Evolutionary conservation across 495 filamentous ascomycete genomes (phyloP).

Genomic region (Penicillium canescens): DNA sequence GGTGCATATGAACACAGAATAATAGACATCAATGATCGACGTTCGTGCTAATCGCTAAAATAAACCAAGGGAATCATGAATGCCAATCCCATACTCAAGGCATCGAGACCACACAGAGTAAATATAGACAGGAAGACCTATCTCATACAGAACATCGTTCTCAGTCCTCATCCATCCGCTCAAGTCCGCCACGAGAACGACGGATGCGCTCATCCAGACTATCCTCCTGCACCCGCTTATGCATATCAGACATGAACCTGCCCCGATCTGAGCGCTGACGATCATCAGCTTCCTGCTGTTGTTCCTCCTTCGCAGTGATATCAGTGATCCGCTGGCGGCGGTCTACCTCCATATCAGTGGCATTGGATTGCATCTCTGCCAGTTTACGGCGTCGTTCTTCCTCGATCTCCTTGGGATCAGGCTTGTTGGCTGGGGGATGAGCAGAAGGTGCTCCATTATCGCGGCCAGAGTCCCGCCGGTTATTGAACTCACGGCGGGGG

Average conservation of each 20-base stretch:
- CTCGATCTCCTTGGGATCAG: constrained; percentile 27
- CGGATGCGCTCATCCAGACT: constrained; percentile 44
- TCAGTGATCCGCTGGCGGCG: constrained; percentile 71
- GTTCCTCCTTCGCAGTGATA: constrained; percentile 64
- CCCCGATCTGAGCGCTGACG: constrained; percentile 43
- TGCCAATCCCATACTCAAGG: no score
- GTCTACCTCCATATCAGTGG: constrained; percentile 72
- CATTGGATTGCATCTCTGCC: constrained; percentile 85
- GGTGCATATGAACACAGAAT: no score
- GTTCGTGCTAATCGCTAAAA: no score
- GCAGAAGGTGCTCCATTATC: constrained; percentile 15
- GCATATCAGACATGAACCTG: constrained; percentile 41
- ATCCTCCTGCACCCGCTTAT: constrained; percentile 41
- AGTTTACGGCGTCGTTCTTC: constrained; percentile 60
- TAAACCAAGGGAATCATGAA: no score
- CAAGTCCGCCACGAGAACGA: constrained; percentile 40
- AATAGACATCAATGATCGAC: no score
- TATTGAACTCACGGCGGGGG: constrained; percentile 16
- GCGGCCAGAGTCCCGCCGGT: constrained; percentile 20
- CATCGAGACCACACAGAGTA: no score
- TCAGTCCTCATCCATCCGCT: constrained; percentile 38
- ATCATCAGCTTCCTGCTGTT: constrained; percentile 62
- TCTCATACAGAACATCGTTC: background rate
- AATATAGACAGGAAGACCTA: background rate
- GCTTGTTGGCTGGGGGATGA: constrained; percentile 11